Conservation (phyloP, 1,284 basidiomycete genomes). For the Cutaneotrichosporon mucoides region DNA sequence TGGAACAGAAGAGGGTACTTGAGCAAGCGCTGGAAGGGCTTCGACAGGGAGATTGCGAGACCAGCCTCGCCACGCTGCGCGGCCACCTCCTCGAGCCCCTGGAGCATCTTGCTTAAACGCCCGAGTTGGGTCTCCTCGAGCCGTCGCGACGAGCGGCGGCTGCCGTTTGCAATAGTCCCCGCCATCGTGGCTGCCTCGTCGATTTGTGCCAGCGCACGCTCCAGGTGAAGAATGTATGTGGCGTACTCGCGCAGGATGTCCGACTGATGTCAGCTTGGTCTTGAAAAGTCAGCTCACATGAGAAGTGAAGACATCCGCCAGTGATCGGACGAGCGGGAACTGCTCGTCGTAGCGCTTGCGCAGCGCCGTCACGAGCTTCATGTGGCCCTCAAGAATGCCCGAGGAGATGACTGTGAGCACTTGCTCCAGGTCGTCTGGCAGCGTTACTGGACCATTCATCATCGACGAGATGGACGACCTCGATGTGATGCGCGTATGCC, state of each 20-base stretch:
- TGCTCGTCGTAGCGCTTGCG: constrained; percentile 86
- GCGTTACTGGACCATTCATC: constrained; percentile 43
- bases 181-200: constrained; percentile 61
- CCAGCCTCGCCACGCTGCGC: constrained; percentile 85
- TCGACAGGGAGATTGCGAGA: constrained; percentile 86
- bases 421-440: constrained; percentile 78
- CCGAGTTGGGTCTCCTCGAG: constrained; percentile 19
- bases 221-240: constrained; percentile 84
- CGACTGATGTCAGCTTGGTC: constrained; percentile 56
- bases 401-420: constrained; percentile 79
- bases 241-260: constrained; percentile 88
- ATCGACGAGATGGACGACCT: constrained; percentile 19
- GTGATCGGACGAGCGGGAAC: constrained; percentile 80
- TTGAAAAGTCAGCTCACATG: constrained; percentile 60
- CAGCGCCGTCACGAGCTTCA: constrained; percentile 72
- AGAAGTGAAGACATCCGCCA: constrained; percentile 88
- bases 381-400: constrained; percentile 80
- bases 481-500: constrained; percentile 13
- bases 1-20: constrained; percentile 98
- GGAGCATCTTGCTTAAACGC: constrained; percentile 22
- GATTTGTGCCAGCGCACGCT: constrained; percentile 79
- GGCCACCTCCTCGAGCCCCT: constrained; percentile 70
- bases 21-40: constrained; percentile 92
- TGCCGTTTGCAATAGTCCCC: constrained; percentile 63
- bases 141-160: constrained; percentile 17